These are phyloP conservation scores for Aspergillus taichungensis DNA, from an alignment of 495 filamentous ascomycete species.

Conservation along the genomic window DNA sequence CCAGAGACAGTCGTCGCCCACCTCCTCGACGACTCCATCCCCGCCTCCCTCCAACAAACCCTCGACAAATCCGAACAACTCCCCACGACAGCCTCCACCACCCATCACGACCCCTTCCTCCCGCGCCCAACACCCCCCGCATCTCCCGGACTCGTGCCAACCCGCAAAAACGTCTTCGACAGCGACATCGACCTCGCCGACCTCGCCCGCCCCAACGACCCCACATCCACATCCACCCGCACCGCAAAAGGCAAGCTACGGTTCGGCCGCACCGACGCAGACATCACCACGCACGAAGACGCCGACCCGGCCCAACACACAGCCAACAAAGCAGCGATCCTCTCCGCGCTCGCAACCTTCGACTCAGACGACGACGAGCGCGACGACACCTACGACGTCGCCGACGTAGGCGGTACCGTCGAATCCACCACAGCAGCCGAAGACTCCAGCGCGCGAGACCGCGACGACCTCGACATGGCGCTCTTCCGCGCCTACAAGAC, in stretches of 20 bases:
- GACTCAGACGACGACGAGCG: constrained; percentile 94
- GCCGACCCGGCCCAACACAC: constrained; percentile 44
- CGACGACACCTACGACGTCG: constrained; percentile 92
- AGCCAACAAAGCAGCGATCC: constrained; percentile 75
- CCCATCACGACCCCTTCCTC: constrained; percentile 22
- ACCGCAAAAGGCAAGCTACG: constrained; percentile 46
- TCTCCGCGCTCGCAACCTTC: constrained; percentile 83
- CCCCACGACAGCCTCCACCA: constrained; percentile 12
- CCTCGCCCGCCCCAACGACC: constrained; percentile 43
- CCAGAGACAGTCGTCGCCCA: constrained; percentile 74
- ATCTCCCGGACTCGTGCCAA: constrained; percentile 15
- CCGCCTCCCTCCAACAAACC: constrained; percentile 33
- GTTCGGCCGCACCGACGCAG: constrained; percentile 61
- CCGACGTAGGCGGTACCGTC: constrained; percentile 82
- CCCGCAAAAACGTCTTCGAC: constrained; percentile 64
- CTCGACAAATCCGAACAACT: constrained; percentile 36
- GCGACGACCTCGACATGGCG: constrained; percentile 33
- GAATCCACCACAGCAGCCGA: constrained; percentile 44
- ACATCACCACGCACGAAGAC: constrained; percentile 55
- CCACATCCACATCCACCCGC: constrained; percentile 2
- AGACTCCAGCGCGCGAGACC: constrained; percentile 27
- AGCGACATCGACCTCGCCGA: constrained; percentile 66
- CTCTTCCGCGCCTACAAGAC: constrained; percentile 63
- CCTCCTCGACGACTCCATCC: constrained; percentile 74
- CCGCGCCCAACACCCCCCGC: constrained; percentile 35